Evolutionary conservation across 768 basidiomycete genomes (phyloP).

Genomic region (Dendrothele bispora): DNA sequence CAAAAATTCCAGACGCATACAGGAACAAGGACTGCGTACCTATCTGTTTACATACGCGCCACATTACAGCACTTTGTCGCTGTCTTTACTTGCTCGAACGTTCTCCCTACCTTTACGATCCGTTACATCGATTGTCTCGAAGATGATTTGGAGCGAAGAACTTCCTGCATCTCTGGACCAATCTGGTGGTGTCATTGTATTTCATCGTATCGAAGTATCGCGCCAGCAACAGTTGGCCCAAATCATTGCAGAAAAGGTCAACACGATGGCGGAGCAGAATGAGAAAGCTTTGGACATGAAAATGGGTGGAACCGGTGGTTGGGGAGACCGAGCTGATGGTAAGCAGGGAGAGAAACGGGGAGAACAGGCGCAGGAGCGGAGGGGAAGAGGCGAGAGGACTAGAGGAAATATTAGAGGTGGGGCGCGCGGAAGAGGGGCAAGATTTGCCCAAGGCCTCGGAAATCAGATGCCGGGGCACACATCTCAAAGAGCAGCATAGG

Average conservation of each 20-base stretch:
- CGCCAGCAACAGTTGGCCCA: constrained; percentile 90
- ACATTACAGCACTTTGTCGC: constrained; percentile 88
- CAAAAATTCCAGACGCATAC: constrained; percentile 71
- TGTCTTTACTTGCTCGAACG: constrained; percentile 82
- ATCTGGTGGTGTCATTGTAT: constrained; percentile 85
- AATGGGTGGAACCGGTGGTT: constrained; percentile 59
- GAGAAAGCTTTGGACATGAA: constrained; percentile 88
- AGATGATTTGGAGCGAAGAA: constrained; percentile 99
- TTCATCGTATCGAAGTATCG: constrained; percentile 88
- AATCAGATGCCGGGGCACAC: constrained; percentile 63
- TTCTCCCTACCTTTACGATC: constrained; percentile 81
- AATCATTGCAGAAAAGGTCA: constrained; percentile 85
- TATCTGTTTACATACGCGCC: constrained; percentile 98
- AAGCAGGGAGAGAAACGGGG: constrained; percentile 11
- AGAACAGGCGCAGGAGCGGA: constrained; percentile 30
- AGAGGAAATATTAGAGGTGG: constrained; percentile 44
- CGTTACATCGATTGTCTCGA: constrained; percentile 90
- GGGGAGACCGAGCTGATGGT: constrained; percentile 27
- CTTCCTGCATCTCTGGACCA: constrained; percentile 92
- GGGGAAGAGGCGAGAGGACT: constrained; percentile 19
- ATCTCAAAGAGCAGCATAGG: constrained; percentile 7
- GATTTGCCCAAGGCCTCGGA: constrained; percentile 84
- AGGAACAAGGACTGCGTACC: constrained; percentile 95
- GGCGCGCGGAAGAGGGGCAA: constrained; percentile 68
- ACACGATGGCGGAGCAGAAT: constrained; percentile 84